Percentiles rank a stretch among this genome's conserved stretches.
These are phyloP conservation scores for Ganoderma lucidum DNA, from an alignment of 1,284 basidiomycete species.

Conservation along the genomic window DNA sequence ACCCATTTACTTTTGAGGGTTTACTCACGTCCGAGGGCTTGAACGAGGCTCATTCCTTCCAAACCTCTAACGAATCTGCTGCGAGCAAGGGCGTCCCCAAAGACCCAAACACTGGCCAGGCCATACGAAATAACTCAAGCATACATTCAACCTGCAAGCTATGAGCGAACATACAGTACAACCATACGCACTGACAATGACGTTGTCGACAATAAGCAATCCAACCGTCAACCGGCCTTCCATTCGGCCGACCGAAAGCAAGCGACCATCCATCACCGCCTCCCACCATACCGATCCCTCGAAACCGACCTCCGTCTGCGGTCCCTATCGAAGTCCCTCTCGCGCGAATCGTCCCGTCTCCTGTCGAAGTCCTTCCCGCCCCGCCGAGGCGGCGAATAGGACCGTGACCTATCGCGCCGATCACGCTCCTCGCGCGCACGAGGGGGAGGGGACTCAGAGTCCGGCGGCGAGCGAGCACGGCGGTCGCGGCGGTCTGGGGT, in stretches of 20 bases:
- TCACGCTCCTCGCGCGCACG: constrained; percentile 2
- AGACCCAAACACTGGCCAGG: neutral
- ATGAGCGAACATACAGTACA: constrained; percentile 24
- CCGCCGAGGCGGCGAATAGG: constrained; percentile 33
- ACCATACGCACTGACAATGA: neutral
- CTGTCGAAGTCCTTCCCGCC: constrained; percentile 29
- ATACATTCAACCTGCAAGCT: constrained; percentile 5
- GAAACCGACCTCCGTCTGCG: constrained; percentile 34
- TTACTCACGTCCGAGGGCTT: no score
- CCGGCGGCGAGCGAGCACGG: constrained; percentile 32
- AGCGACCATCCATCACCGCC: constrained; percentile 12
- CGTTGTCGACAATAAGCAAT: neutral
- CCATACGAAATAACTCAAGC: neutral
- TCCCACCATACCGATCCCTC: constrained; percentile 32
- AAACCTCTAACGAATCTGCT: no score
- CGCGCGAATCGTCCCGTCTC: constrained; percentile 32
- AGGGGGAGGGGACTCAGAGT: constrained; percentile 1
- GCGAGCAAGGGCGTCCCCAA: neutral
- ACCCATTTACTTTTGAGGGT: no score
- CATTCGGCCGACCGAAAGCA: constrained; percentile 23
- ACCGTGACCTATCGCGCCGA: constrained; percentile 28
- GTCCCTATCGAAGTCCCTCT: constrained; percentile 28
- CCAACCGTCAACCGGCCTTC: constrained; percentile 20
- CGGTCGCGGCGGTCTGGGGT: constrained; percentile 26
- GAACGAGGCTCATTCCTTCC: no score